Conservation (phyloP, 1,284 basidiomycete species). For the Sanguinoderma infundibulare region DNA sequence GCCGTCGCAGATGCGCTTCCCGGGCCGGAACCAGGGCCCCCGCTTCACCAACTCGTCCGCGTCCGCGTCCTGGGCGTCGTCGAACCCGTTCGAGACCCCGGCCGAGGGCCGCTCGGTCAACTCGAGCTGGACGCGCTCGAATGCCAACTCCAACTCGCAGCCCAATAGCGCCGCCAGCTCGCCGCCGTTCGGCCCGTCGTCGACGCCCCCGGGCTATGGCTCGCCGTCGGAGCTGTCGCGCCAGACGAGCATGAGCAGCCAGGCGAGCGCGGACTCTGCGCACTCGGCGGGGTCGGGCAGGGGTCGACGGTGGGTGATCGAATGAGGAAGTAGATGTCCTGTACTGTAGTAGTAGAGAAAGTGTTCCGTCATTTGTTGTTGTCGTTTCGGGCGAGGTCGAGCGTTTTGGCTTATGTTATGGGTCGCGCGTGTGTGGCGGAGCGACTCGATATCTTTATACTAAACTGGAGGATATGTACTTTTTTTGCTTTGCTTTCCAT, state of each 20-base stretch:
- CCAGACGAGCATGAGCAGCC: slow-evolving; percentile 23
- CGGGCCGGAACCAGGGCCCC: slow-evolving; percentile 42
- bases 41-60: slow-evolving; percentile 42
- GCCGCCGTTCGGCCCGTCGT: background rate
- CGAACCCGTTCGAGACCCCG: slow-evolving; percentile 22
- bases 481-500: background rate
- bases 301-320: slow-evolving; percentile 59
- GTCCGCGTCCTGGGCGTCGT: too few species aligned
- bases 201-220: background rate
- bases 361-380: too few species aligned
- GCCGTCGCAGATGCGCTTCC: slow-evolving; percentile 45
- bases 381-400: background rate
- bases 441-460: too few species aligned
- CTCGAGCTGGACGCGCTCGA: slow-evolving; percentile 1
- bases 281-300: slow-evolving; percentile 14
- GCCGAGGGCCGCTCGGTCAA: slow-evolving; percentile 9
- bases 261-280: slow-evolving; percentile 15
- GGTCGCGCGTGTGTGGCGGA: too few species aligned
- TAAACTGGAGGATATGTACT: background rate
- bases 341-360: background rate
- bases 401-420: background rate
- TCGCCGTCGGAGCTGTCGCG: slow-evolving; percentile 11
- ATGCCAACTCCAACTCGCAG: background rate
- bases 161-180: background rate
- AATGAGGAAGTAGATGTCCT: slow-evolving; percentile 39